Base-by-base conservation (phyloP, 495 filamentous ascomycete species). In the Neurospora sp. region DNA sequence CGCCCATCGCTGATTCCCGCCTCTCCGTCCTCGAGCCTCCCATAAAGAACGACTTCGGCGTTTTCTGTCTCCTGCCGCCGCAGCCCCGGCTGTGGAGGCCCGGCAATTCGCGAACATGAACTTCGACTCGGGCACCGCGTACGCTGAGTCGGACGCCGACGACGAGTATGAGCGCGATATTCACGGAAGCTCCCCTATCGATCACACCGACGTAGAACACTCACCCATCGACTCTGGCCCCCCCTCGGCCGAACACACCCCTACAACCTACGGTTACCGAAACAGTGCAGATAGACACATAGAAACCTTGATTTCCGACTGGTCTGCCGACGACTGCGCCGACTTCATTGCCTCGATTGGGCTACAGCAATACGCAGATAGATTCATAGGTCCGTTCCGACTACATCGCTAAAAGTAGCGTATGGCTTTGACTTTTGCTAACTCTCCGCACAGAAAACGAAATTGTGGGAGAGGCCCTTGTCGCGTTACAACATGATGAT, bases 161-260 rank as follows among this genome's bases (percentile, higher is more conserved):
- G 94, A 97, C 81, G 94, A 97, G 86, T 96, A 95, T 80, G 94
- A 97, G 83, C 87, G 93, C 75, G 93, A 91, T 76, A 85, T 93
- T 39, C 84, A 88, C 73, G 83, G 91, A 75, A 90, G 88, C 71
- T 94, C 92, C 0, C 93, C 93, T 37, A 85, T 89, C 31, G 85
- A 93, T 69, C 91, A 86, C 69, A 90, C 89, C 72, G 93, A 96
- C 78, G 93, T 89, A 73, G 93, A 96, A 79, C 85, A 85, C 59
- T 94, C 91, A 38, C 92, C 91, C 40, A 94, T 90, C 61, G 91
- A 94, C 74, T 94, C 93, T 39, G 92, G 93, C 39, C 92, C 82
- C 31, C 89, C 90, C 22, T 95, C 92, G 2, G 86, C 91, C 73
- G 92, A 97, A 78, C 92, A 96, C 76, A 97, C 94, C 0, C 94